Percentiles rank a stretch among this genome's conserved stretches.
These are phyloP conservation scores for Hypoxylon crocopeplum DNA, from an alignment of 495 filamentous ascomycete genomes.

Conservation along the genomic window DNA sequence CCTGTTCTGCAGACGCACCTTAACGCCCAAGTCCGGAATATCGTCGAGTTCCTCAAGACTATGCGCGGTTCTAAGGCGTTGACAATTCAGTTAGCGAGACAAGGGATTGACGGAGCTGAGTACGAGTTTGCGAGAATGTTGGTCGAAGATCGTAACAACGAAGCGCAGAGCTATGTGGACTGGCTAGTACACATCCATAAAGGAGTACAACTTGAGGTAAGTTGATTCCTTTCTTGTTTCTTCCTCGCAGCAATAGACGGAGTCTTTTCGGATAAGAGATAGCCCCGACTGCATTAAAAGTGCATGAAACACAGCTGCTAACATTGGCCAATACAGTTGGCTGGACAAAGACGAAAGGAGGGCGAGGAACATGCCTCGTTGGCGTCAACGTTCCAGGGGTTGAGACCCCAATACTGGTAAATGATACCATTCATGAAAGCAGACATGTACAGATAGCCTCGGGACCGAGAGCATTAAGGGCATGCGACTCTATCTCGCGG, in stretches of 20 bases:
- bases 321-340: conserved; percentile 25
- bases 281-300: background rate
- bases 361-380: conserved; percentile 38
- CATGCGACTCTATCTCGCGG: too few species aligned
- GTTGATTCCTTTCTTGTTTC: conserved; percentile 30
- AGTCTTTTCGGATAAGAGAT: conserved; percentile 1
- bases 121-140: conserved; percentile 93
- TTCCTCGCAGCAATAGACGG: conserved; percentile 5
- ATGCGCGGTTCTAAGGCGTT: conserved; percentile 86
- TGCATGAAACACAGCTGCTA: conserved; percentile 8
- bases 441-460: conserved; percentile 8
- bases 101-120: conserved; percentile 93
- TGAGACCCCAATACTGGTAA: conserved; percentile 45
- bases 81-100: conserved; percentile 87
- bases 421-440: background rate
- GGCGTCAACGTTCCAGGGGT: conserved; percentile 38
- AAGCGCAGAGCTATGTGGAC: conserved; percentile 97
- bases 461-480: too few species aligned
- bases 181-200: conserved; percentile 97
- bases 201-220: conserved; percentile 85
- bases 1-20: conserved; percentile 89
- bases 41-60: conserved; percentile 83
- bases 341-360: conserved; percentile 38
- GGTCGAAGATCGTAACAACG: conserved; percentile 95
- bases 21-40: conserved; percentile 92